phyloP scores from a whole-genome alignment of 768 basidiomycete genomes.

The Phaeotremella skinneri region DNA sequence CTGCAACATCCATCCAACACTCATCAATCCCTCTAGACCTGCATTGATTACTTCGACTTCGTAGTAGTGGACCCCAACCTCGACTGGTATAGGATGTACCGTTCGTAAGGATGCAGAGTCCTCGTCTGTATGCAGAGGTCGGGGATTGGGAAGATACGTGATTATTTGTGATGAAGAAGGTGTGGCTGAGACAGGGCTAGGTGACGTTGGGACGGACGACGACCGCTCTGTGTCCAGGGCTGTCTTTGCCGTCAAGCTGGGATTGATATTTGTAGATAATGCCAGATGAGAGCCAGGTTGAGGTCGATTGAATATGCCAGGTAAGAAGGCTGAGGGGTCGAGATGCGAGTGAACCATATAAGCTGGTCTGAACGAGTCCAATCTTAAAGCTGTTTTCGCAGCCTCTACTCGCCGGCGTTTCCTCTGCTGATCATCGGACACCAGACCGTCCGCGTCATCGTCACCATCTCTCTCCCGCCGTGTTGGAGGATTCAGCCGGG shows the following conservation, averaged over 20 bases:
- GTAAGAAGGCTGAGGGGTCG: conserved; percentile 2
- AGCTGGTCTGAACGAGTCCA: conserved; percentile 8
- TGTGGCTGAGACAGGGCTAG: background rate
- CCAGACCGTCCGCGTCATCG: background rate
- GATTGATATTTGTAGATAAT: conserved; percentile 6
- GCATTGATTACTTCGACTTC: conserved; percentile 82
- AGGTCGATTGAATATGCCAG: conserved; percentile 14
- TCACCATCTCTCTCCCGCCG: background rate
- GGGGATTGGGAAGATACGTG: conserved; percentile 28
- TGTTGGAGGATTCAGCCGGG: background rate
- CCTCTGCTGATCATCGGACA: background rate
- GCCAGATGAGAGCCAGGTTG: conserved; percentile 15
- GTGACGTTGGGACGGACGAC: background rate
- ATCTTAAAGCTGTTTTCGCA: background rate
- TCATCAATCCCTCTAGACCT: conserved; percentile 65
- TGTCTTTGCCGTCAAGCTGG: background rate
- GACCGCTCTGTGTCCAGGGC: background rate
- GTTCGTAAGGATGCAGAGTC: conserved; percentile 84
- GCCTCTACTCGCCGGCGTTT: background rate
- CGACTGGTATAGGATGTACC: conserved; percentile 70
- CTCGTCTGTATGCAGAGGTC: conserved; percentile 59
- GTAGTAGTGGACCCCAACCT: conserved; percentile 91
- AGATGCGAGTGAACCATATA: conserved; percentile 20
- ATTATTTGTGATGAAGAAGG: conserved; percentile 16
- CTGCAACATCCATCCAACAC: conserved; percentile 54